These are phyloP conservation scores for Tuber aestivum DNA, from an alignment of 495 filamentous ascomycete species.

Conservation along the genomic window DNA sequence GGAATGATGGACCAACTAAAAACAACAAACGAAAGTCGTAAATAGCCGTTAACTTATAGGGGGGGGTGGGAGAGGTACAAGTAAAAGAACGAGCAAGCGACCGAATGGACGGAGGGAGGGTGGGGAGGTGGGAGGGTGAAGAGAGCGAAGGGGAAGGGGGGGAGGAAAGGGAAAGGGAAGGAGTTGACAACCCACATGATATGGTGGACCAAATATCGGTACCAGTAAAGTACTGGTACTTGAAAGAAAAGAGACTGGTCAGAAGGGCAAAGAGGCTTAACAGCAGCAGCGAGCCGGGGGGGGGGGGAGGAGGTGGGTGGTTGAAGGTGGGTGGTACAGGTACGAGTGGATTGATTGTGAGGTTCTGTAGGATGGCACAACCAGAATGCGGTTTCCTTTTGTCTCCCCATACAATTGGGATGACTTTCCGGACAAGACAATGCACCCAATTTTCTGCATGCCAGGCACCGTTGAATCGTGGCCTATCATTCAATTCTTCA, in stretches of 20 bases:
- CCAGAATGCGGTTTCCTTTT: background rate
- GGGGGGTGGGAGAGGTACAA: conserved; percentile 13
- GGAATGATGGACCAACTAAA: background rate
- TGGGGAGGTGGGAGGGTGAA: conserved; percentile 7
- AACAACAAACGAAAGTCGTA: conserved; percentile 3
- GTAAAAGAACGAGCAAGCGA: conserved; percentile 16
- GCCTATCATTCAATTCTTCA: conserved; percentile 1
- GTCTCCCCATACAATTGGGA: background rate
- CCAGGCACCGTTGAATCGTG: conserved; percentile 1
- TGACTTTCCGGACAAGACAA: background rate
- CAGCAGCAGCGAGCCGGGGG: background rate
- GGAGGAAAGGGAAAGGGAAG: background rate
- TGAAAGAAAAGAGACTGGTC: background rate
- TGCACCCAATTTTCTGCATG: background rate
- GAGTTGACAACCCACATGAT: background rate
- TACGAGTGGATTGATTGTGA: background rate
- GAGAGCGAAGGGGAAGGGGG: background rate
- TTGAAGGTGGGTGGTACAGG: too few species aligned
- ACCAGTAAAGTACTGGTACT: background rate
- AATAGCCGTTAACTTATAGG: background rate
- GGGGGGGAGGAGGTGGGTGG: background rate
- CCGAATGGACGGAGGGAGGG: conserved; percentile 16
- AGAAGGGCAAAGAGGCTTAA: background rate
- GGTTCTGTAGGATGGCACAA: background rate
- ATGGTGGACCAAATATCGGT: background rate